Base-by-base conservation (phyloP, 768 basidiomycete genomes). In the Sporobolomyces phaffii region DNA sequence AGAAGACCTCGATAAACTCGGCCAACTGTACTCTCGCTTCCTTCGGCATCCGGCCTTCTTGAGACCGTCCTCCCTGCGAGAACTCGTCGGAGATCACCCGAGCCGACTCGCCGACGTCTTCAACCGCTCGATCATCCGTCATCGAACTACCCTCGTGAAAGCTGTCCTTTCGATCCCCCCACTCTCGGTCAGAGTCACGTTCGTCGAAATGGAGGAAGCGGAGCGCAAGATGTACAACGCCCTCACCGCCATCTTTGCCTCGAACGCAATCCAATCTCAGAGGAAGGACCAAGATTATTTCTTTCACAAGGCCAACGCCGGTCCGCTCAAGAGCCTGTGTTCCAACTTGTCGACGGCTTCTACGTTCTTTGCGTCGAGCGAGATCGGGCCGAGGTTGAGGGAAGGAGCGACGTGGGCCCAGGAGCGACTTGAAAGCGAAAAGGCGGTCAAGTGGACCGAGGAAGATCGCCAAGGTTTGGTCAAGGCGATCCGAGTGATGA, bases 201-300 rank as follows among this genome's bases (percentile, higher is more conserved):
- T 52, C n/a, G n/a, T 75, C 44, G 48, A 60, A 17, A 50, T 73
- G 33, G 69, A 69, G 38, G 57, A 62, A 26, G 60, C 53, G 11
- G 72, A 75, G 48, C 49, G 72, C n/a, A 59, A 48, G 28, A 70
- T 70, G 20, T 75, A 75, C 65, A 75, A 75, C 51, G 58, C 61
- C 8, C 65, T 73, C 18, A 24, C 73, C 14, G 67, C 70, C 1
- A 22, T 73, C 31, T 75, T 75, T 61, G 44, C 62, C 2, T 65
- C 63, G 6, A 75, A 75, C 54, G 57, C 74, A 47, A 63, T 72
- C 24, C 59, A 53, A 10, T 57, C 64, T 29, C 69, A 75, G 45
- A 45, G 68, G 3, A 48, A 29, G 14, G 70, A 75, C 49, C 62
- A 72, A 54, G 73, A 74, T 49, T 74, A 70, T 60, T 69, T 72